Conservation (phyloP, 2,329 filamentous ascomycete genomes). For the Colletotrichum godetiae region DNA sequence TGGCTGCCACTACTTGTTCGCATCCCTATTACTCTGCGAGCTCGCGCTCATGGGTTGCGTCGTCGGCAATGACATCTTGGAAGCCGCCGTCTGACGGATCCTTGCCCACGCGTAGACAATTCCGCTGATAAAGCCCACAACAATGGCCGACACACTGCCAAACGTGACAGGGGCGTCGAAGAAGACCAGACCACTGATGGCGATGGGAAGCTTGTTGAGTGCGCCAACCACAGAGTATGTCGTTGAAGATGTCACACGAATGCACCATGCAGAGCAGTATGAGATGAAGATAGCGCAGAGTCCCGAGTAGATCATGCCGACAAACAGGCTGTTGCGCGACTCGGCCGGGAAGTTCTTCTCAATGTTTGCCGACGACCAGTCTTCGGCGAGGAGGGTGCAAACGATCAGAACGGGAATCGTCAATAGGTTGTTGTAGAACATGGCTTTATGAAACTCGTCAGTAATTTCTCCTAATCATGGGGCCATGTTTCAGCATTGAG, state of each 20-base stretch:
- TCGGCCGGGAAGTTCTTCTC: slow-evolving; percentile 88
- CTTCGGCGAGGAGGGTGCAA: slow-evolving; percentile 84
- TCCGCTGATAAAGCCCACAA: slow-evolving; percentile 90
- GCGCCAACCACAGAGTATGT: slow-evolving; percentile 99
- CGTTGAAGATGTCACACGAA: slow-evolving; percentile 95
- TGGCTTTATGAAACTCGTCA: slow-evolving; percentile 69
- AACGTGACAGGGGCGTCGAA: slow-evolving; percentile 95
- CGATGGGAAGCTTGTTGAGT: slow-evolving; percentile 97
- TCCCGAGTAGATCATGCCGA: slow-evolving; percentile 94
- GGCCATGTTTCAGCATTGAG: background rate
- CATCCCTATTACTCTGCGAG: slow-evolving; percentile 88
- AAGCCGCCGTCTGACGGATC: slow-evolving; percentile 78
- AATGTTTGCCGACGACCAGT: slow-evolving; percentile 91
- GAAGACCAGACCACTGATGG: slow-evolving; percentile 91
- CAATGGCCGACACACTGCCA: slow-evolving; percentile 90
- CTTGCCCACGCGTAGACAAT: slow-evolving; percentile 91
- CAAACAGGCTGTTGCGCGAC: slow-evolving; percentile 80
- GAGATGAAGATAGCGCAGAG: slow-evolving; percentile 96
- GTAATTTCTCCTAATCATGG: slow-evolving; percentile 31
- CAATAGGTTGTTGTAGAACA: slow-evolving; percentile 99
- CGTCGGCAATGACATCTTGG: slow-evolving; percentile 76
- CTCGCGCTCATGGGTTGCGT: slow-evolving; percentile 86
- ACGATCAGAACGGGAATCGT: slow-evolving; percentile 92
- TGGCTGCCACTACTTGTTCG: slow-evolving; percentile 62
- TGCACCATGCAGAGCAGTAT: slow-evolving; percentile 99